These are phyloP conservation scores for Gossypium sturtianum DNA, from an alignment of 345 rosid genomes.

Conservation along the genomic window DNA sequence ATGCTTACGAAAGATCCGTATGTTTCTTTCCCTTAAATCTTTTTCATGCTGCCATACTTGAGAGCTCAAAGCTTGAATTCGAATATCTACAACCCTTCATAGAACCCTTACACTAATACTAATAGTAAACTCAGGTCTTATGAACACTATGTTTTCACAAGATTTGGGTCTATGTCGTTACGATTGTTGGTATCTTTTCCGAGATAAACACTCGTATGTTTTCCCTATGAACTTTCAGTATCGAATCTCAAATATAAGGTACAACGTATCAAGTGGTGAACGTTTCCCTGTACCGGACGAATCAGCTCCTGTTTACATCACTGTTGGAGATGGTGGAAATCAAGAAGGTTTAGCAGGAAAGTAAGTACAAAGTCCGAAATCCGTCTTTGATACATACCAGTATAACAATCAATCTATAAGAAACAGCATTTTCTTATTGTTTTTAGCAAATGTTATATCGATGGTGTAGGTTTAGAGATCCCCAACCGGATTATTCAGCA, in stretches of 20 bases:
- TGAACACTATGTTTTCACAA: background rate
- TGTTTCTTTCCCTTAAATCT: constrained; percentile 6
- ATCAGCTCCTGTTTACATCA: constrained; percentile 83
- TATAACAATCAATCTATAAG: background rate
- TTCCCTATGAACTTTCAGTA: constrained; percentile 38
- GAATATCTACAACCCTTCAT: background rate
- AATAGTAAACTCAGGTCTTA: background rate
- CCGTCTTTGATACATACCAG: background rate
- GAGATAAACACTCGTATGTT: background rate
- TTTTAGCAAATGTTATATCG: background rate
- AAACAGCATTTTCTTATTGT: background rate
- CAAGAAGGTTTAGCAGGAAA: constrained; percentile 20
- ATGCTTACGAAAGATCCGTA: constrained; percentile 98
- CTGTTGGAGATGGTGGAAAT: constrained; percentile 96
- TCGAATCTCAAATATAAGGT: constrained; percentile 73
- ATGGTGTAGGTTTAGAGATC: constrained; percentile 59
- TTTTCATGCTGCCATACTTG: background rate
- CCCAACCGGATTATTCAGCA: constrained; percentile 92
- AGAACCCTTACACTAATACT: background rate
- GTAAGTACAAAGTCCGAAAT: background rate
- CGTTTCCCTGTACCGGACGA: constrained; percentile 59
- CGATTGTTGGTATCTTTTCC: background rate
- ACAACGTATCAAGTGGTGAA: constrained; percentile 64
- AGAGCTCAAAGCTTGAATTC: too few species aligned
- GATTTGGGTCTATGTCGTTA: background rate